Percentiles rank a stretch among this genome's conserved stretches.
phyloP scores from a whole-genome alignment of 1,139 yeast species.

The Suhomyces terraborum region DNA sequence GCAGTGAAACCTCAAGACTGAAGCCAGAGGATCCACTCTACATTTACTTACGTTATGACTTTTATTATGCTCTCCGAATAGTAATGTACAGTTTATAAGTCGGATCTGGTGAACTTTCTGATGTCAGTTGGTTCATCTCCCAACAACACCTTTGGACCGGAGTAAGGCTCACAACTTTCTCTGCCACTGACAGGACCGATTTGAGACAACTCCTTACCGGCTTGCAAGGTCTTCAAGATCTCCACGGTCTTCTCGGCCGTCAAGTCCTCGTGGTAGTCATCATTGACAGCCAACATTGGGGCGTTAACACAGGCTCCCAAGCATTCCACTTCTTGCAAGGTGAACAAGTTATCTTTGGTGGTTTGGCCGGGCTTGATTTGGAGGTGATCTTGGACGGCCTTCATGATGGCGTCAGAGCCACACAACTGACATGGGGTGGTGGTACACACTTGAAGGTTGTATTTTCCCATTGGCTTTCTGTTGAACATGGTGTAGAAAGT shows the following conservation, averaged over 20 bases:
- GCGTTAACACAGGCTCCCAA: constrained; percentile 92
- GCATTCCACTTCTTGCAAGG: constrained; percentile 88
- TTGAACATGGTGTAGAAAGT: constrained; percentile 92
- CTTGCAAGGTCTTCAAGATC: constrained; percentile 63
- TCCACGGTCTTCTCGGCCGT: constrained; percentile 66
- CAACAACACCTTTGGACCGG: constrained; percentile 67
- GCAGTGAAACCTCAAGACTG: no score
- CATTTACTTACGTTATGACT: constrained; percentile 1
- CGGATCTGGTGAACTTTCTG: constrained; percentile 58
- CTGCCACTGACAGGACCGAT: constrained; percentile 75
- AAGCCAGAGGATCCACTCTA: no score
- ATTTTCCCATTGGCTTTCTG: constrained; percentile 85
- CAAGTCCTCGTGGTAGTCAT: constrained; percentile 82
- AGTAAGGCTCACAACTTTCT: constrained; percentile 73
- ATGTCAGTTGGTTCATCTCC: constrained; percentile 68
- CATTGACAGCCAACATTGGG: constrained; percentile 85
- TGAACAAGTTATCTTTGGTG: constrained; percentile 73
- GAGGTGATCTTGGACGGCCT: constrained; percentile 63
- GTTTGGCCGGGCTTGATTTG: constrained; percentile 78
- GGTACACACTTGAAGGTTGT: constrained; percentile 83
- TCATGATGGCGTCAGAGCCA: constrained; percentile 77
- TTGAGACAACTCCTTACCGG: constrained; percentile 57
- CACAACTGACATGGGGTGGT: constrained; percentile 90
- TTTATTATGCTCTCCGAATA: constrained; percentile 11
- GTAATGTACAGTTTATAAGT: constrained; percentile 31